phyloP scores from a whole-genome alignment of 2,329 filamentous ascomycete genomes.

The Pseudocercospora eumusae region DNA sequence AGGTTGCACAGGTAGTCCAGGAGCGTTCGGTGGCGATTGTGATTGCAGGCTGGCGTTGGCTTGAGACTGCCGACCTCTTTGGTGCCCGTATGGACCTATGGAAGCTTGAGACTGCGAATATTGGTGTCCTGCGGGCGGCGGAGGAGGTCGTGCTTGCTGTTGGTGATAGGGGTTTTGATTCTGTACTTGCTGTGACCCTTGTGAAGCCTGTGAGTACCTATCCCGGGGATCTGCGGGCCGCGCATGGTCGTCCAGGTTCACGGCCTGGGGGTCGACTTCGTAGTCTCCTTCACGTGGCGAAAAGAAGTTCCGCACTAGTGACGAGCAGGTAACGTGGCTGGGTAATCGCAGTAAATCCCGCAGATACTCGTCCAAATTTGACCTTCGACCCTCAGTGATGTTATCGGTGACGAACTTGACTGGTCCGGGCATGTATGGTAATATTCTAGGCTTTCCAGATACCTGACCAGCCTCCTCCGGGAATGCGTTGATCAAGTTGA shows the following conservation, averaged over 20 bases:
- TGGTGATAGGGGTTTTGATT: slow-evolving; percentile 29
- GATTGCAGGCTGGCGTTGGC: slow-evolving; percentile 20
- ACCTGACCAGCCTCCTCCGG: slow-evolving; percentile 90
- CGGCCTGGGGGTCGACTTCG: slow-evolving; percentile 74
- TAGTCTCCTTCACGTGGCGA: slow-evolving; percentile 87
- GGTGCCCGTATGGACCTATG: slow-evolving; percentile 23
- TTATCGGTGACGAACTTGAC: slow-evolving; percentile 98
- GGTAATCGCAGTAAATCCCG: slow-evolving; percentile 85
- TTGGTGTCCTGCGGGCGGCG: slow-evolving; percentile 31
- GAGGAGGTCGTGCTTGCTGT: slow-evolving; percentile 28
- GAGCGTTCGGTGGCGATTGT: slow-evolving; percentile 21
- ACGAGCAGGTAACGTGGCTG: slow-evolving; percentile 78
- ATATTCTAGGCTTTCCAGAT: slow-evolving; percentile 68
- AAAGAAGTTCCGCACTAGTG: slow-evolving; percentile 87
- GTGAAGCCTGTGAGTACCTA: slow-evolving; percentile 47
- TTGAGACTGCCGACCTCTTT: slow-evolving; percentile 22
- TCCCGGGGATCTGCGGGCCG: slow-evolving; percentile 68
- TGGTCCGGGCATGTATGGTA: slow-evolving; percentile 97
- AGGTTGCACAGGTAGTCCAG: slow-evolving; percentile 14
- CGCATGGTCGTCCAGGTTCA: slow-evolving; percentile 61
- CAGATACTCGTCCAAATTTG: slow-evolving; percentile 93
- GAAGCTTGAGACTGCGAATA: slow-evolving; percentile 31
- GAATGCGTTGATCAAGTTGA: slow-evolving; percentile 86
- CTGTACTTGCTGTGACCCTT: slow-evolving; percentile 29
- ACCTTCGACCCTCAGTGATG: slow-evolving; percentile 88